phyloP scores from a whole-genome alignment of 2,329 filamentous ascomycete species.

The Ophioceras dolichostomum region DNA sequence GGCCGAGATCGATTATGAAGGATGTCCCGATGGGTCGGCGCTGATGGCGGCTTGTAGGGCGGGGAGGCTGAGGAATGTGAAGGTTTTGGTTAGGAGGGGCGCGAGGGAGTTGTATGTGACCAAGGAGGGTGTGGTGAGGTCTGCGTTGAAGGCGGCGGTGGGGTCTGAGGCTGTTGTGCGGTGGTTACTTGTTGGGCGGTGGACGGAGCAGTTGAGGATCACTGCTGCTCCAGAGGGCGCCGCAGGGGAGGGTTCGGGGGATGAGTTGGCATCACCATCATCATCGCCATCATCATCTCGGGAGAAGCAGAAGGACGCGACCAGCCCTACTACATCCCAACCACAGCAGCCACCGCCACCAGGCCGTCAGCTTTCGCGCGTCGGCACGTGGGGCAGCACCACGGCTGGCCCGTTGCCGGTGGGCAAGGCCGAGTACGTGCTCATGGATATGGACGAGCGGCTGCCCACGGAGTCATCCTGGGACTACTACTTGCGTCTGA shows the following conservation, averaged over 20 bases:
- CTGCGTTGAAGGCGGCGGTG: neutral
- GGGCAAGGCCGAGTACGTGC: neutral
- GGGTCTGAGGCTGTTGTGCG: neutral
- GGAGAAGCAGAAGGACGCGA: neutral
- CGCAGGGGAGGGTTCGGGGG: neutral
- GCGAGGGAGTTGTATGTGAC: neutral
- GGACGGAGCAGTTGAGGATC: neutral
- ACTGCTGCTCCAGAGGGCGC: neutral
- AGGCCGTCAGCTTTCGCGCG: neutral
- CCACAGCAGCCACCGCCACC: neutral
- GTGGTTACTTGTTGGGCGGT: neutral
- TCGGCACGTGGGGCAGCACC: neutral
- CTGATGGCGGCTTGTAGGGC: neutral
- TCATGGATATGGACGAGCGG: neutral
- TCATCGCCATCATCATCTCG: too few species aligned
- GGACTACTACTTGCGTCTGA: neutral
- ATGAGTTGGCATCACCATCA: too few species aligned
- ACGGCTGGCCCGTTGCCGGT: too few species aligned
- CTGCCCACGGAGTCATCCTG: neutral
- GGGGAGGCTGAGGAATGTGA: neutral
- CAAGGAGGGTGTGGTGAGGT: neutral
- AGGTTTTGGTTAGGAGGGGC: neutral
- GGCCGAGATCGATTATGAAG: neutral
- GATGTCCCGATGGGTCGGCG: neutral
- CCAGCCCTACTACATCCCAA: neutral